phyloP scores from a whole-genome alignment of 331 rosid genomes.

The Malus hybrid region DNA sequence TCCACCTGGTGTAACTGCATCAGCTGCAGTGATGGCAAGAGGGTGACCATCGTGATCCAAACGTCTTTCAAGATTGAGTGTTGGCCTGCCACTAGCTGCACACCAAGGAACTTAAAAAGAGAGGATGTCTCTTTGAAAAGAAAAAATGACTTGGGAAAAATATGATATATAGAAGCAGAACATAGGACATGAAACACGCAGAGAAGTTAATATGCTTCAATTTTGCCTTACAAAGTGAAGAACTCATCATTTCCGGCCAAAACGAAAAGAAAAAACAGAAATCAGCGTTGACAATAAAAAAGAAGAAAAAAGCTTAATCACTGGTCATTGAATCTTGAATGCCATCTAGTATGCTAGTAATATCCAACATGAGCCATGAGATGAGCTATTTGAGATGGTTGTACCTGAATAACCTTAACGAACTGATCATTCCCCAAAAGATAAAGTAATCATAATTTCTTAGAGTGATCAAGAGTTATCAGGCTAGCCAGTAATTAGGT shows the following conservation, averaged over 20 bases:
- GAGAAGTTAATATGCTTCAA: not conserved
- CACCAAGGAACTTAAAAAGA: constrained; percentile 15
- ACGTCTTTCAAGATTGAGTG: constrained; percentile 90
- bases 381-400: not conserved
- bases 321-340: not conserved
- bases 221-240: too few species aligned
- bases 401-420: not conserved
- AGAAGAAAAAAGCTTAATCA: not conserved
- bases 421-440: not conserved
- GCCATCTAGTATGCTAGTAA: not conserved
- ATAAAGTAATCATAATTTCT: not conserved
- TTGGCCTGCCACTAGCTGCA: constrained; percentile 81
- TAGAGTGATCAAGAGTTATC: not conserved
- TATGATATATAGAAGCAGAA: not conserved
- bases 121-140: constrained; percentile 3
- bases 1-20: constrained; percentile 76
- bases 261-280: not conserved
- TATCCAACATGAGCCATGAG: not conserved
- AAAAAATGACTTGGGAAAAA: not conserved
- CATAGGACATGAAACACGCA: not conserved
- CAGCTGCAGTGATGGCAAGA: constrained; percentile 88
- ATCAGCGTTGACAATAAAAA: not conserved
- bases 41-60: constrained; percentile 94
- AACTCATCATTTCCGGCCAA: not conserved
- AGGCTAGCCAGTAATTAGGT: not conserved